Percentiles rank a stretch among this genome's conserved stretches.
These are phyloP conservation scores for Phytopythium aichiense DNA, from an alignment of 352 stramenopile genomes.

Conservation along the genomic window DNA sequence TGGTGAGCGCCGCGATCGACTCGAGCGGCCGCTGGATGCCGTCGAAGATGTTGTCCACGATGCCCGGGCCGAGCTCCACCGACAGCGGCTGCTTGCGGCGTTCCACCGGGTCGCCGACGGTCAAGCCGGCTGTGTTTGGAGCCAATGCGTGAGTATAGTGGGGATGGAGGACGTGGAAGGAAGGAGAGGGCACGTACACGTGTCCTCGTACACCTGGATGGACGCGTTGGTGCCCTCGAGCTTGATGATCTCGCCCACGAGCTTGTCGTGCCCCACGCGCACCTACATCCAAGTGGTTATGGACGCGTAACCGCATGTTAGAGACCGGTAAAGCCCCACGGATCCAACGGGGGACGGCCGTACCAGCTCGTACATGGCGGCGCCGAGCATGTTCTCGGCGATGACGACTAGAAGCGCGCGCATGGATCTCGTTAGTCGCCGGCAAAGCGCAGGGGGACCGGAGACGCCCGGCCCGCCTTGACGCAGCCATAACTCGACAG, in stretches of 20 bases:
- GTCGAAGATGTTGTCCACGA: conserved; percentile 99
- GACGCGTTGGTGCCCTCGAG: conserved; percentile 98
- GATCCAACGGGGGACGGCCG: conserved; percentile 3
- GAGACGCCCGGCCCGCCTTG: neutral
- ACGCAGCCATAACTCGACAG: neutral
- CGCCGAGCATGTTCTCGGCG: conserved; percentile 98
- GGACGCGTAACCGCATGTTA: too few species aligned
- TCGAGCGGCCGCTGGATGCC: conserved; percentile 99
- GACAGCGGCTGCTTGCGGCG: conserved; percentile 97
- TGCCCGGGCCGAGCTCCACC: conserved; percentile 98
- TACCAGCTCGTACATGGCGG: conserved; percentile 97
- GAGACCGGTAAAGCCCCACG: neutral
- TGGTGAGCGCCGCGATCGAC: conserved; percentile 91
- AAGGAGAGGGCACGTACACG: conserved; percentile 40
- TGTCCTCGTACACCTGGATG: conserved; percentile 99
- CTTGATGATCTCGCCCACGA: conserved; percentile 99
- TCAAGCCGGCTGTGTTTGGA: conserved; percentile 81
- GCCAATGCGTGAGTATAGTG: neutral
- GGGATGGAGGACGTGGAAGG: neutral
- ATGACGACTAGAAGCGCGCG: conserved; percentile 89
- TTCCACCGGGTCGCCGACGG: conserved; percentile 97
- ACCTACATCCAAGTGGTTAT: conserved; percentile 59
- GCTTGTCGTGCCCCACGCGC: conserved; percentile 97
- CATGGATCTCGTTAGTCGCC: neutral
- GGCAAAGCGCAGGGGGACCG: neutral